Percentiles rank a stretch among this genome's conserved stretches.
phyloP scores from a whole-genome alignment of 139 green algal genomes.

The Tetradesmus lagerheimii region DNA sequence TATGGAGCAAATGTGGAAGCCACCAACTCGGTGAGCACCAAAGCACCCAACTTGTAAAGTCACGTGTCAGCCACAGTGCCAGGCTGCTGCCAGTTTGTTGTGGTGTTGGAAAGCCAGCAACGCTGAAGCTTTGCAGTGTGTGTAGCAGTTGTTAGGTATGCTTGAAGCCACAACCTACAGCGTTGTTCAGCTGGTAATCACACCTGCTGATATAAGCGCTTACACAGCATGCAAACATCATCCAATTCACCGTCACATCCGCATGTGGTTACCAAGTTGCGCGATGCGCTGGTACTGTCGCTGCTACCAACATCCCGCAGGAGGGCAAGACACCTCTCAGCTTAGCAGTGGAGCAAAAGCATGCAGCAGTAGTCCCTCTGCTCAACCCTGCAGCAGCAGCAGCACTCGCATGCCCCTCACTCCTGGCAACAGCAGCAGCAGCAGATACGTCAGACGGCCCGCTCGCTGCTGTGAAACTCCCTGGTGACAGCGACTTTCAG shows the following conservation, averaged over 20 bases:
- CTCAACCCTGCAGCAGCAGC: slow-evolving; percentile 29
- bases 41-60: not conserved
- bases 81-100: not conserved
- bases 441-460: not conserved
- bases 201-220: not conserved
- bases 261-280: too few relatives aligned
- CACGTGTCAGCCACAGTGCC: not conserved
- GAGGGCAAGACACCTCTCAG: slow-evolving; percentile 30
- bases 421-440: not conserved
- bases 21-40: slow-evolving; percentile 5
- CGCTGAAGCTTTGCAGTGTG: not conserved
- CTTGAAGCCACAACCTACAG: too few relatives aligned
- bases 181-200: too few relatives aligned
- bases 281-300: not conserved
- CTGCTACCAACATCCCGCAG: not conserved
- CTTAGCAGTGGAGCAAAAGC: slow-evolving; percentile 16
- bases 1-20: slow-evolving; percentile 15
- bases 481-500: not conserved
- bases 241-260: too few relatives aligned
- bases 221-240: not conserved
- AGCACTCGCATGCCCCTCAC: not conserved
- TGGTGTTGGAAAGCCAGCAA: not conserved
- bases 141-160: not conserved
- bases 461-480: not conserved
- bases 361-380: slow-evolving; percentile 13